Evolutionary conservation across 1,139 yeast genomes (phyloP).

Genomic region (Blastobotrys petasosporus): DNA sequence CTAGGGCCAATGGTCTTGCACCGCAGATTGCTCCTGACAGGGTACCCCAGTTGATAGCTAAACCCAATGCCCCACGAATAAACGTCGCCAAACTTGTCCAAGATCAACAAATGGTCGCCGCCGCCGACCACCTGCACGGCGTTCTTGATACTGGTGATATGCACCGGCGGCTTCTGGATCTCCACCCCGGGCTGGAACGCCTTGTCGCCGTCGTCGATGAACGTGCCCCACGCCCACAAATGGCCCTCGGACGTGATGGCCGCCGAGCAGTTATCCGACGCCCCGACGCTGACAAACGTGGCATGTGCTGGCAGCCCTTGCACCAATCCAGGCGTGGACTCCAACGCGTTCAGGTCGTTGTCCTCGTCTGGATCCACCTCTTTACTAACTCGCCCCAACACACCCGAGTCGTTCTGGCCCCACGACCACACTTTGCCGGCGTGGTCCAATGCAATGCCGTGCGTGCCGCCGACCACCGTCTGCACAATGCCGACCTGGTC

Average conservation of each 20-base stretch:
- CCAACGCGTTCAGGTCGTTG: slow-evolving; percentile 80
- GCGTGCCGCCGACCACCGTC: slow-evolving; percentile 95
- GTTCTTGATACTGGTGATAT: slow-evolving; percentile 55
- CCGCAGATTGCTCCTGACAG: slow-evolving; percentile 29
- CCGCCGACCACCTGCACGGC: slow-evolving; percentile 89
- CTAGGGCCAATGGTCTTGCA: slow-evolving; percentile 33
- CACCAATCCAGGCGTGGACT: slow-evolving; percentile 80
- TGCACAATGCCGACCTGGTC: slow-evolving; percentile 69
- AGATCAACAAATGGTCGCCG: slow-evolving; percentile 81
- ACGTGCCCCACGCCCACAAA: slow-evolving; percentile 97
- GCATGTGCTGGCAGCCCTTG: slow-evolving; percentile 55
- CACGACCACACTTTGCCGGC: slow-evolving; percentile 84
- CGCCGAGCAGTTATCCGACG: slow-evolving; percentile 87
- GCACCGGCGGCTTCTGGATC: slow-evolving; percentile 62
- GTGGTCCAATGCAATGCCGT: slow-evolving; percentile 72
- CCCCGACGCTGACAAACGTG: slow-evolving; percentile 74
- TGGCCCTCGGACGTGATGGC: slow-evolving; percentile 75
- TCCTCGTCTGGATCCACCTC: slow-evolving; percentile 57
- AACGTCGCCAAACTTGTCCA: slow-evolving; percentile 79
- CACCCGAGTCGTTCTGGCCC: slow-evolving; percentile 95
- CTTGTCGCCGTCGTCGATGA: slow-evolving; percentile 82
- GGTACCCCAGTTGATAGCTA: slow-evolving; percentile 81
- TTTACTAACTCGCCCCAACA: slow-evolving; percentile 81
- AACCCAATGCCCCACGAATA: slow-evolving; percentile 98
- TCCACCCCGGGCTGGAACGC: slow-evolving; percentile 62